Percentiles rank a stretch among this genome's conserved stretches.
phyloP scores from a whole-genome alignment of 345 rosid species.

The Aquilaria yunnanensis region DNA sequence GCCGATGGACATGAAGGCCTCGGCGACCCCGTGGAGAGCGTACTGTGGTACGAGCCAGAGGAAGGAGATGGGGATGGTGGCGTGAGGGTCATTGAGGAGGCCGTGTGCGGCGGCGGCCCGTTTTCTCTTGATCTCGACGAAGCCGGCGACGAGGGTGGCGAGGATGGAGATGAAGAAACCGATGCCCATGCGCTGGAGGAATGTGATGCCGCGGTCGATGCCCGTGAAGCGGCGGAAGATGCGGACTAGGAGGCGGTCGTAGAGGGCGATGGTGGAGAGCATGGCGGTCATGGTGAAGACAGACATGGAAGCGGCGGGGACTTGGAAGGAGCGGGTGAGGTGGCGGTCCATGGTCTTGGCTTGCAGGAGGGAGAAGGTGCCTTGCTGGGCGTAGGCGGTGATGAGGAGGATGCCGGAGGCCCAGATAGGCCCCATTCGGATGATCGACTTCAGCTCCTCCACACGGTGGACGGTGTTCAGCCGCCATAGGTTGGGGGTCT shows the following conservation, averaged over 20 bases:
- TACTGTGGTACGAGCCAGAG: constrained; percentile 83
- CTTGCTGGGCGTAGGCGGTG: constrained; percentile 78
- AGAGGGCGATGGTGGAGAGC: constrained; percentile 63
- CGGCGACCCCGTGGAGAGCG: constrained; percentile 74
- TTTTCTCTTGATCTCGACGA: constrained; percentile 59
- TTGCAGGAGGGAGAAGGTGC: constrained; percentile 81
- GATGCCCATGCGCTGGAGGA: constrained; percentile 79
- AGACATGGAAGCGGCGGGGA: constrained; percentile 87
- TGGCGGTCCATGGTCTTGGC: constrained; percentile 84
- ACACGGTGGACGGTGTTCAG: constrained; percentile 80
- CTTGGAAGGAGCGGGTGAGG: constrained; percentile 52
- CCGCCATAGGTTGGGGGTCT: constrained; percentile 57
- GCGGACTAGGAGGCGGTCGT: constrained; percentile 63
- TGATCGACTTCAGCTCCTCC: constrained; percentile 71
- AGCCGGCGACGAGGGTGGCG: constrained; percentile 80
- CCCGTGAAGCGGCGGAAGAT: constrained; percentile 55
- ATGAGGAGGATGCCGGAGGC: constrained; percentile 71
- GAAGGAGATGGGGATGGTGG: constrained; percentile 52
- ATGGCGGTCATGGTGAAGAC: constrained; percentile 69
- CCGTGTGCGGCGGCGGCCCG: constrained; percentile 35
- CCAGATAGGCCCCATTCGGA: constrained; percentile 92
- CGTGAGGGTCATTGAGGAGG: constrained; percentile 28
- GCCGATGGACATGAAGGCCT: constrained; percentile 87
- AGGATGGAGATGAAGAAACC: constrained; percentile 63
- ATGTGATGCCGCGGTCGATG: constrained; percentile 72